Percentiles rank a stretch among this genome's conserved stretches.
phyloP scores from a whole-genome alignment of 805 yeast genomes.

The Saccharomycopsis oosterbeekiorum region DNA sequence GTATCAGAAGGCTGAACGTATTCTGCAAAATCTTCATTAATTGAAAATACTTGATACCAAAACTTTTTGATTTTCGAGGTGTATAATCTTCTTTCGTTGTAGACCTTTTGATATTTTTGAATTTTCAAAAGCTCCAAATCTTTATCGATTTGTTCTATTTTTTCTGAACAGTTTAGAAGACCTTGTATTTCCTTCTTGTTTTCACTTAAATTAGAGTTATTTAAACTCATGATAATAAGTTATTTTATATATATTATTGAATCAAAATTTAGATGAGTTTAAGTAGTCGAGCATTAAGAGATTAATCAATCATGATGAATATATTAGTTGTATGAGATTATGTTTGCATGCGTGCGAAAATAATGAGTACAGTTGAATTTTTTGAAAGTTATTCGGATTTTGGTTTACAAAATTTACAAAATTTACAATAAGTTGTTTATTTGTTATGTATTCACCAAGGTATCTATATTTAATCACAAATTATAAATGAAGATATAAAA shows the following conservation, averaged over 20 bases:
- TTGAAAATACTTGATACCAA: conserved; percentile 82
- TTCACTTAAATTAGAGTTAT: not conserved
- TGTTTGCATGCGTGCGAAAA: no score
- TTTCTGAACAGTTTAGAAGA: conserved; percentile 2
- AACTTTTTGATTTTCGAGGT: conserved; percentile 55
- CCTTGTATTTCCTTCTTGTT: not conserved
- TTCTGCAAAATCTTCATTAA: conserved; percentile 77
- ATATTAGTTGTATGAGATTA: no score
- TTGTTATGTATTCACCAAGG: no score
- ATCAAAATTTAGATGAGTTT: not conserved
- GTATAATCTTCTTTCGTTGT: conserved; percentile 44
- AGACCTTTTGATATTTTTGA: conserved; percentile 45
- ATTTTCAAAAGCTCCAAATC: conserved; percentile 37
- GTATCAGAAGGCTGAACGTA: conserved; percentile 68
- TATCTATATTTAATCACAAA: no score
- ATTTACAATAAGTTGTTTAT: no score
- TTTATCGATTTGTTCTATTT: conserved; percentile 9
- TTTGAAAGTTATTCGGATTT: no score
- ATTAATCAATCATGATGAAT: no score
- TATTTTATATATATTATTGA: not conserved
- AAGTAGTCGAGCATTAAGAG: no score
- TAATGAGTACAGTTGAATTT: no score
- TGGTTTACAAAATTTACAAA: no score
- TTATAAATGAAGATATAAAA: no score
- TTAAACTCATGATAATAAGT: not conserved